Base-by-base conservation (phyloP, 805 yeast genomes). In the Hagleromyces aurorensis region DNA sequence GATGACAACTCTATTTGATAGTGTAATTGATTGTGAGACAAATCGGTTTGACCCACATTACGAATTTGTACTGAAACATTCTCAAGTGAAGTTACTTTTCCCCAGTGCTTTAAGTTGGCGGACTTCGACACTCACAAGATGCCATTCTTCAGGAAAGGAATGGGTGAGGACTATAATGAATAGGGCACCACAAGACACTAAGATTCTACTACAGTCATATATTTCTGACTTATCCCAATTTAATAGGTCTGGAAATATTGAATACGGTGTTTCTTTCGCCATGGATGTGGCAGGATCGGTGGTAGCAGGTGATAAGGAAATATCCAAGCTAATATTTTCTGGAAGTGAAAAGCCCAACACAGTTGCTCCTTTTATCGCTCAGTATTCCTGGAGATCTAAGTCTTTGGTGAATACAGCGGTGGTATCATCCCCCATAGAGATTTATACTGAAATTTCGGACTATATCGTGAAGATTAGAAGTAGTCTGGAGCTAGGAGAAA, bases 191-290 rank as follows among this genome's bases (percentile, higher is more conserved):
- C 72, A 73, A 29, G 95, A 87, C 45, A 69, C 81, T 51, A 86
- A 82, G 52, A 73, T 85, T 24, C 63, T 89, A 40, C 63, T 91
- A 26, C 91, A 83, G 46, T 64, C 79, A 0, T 91, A 89, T 47
- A 72, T 86, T 3, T 67, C 84, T 2, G 67, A 63, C 16, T 43
- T 59, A 41, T 60, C 64, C 15, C 37, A 43, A 34, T 52, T 44
- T 33, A 59, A 44, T 38, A 57, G 47, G 39, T 50, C 52, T 41
- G 67, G 54, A 44, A 61, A 46, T 44, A 69, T 82, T 23, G 78
- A 81, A 33, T 76, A 70, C 46, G 97, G 97, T 32, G 78, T 86
- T 27, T 78, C 94, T 0, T 83, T 89, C 65, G 97, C 98, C 0
- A 61, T 87, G 34, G 91, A 83, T 41, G 70, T 85, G 77, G 94